Evolutionary conservation across 31 red algal species (phyloP), one percentile per base, ranked within the genome.

Genomic region (Bonnemaisonia californica): DNA sequence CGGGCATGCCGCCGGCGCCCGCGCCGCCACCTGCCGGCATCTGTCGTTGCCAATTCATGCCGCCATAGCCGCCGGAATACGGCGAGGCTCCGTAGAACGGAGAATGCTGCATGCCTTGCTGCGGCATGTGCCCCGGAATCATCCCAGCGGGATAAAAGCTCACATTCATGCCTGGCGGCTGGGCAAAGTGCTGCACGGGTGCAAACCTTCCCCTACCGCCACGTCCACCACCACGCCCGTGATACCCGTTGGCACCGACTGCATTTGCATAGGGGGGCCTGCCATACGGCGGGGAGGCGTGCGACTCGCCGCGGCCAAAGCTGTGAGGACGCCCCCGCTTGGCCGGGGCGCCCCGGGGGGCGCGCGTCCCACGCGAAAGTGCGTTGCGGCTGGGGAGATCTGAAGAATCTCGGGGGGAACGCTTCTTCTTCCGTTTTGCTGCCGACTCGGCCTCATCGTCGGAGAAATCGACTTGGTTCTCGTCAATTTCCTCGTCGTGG

Each of bases 381-480:
- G 7, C 16, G 45, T 51, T 16, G 9, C 16, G 7, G 9, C 9
- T 7, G 45, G 16, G 45, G 16, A 7, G 45, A 51, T 51, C 45
- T 51, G 45, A 51, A 11, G 45, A 16, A 7, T 51, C 45, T 51
- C 45, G 7, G 45, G 7, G 7, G 9, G 16, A 11, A 36, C 84
- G 34, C 42, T 77, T 87, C 41, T 54, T 26, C 21, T 29, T 55
- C 28, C 56, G 23, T 37, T 79, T 77, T 32, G 84, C 72, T 56
- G 54, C 74, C 29, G 18, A 22, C 30, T 87, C 84, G 1, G 73
- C 61, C 41, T 87, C 84, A 39, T 87, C 84, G 35, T 87, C 84
- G 2, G 84, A 87, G 35, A 60, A 79, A 12, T 87, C 84, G 9
- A 51, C 16, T 30, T 61, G 21, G 24, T 76, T 66, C 42, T 24